These are phyloP conservation scores for Zea luxurians DNA, from an alignment of 176 grass and related monocot species.

Conservation along the genomic window DNA sequence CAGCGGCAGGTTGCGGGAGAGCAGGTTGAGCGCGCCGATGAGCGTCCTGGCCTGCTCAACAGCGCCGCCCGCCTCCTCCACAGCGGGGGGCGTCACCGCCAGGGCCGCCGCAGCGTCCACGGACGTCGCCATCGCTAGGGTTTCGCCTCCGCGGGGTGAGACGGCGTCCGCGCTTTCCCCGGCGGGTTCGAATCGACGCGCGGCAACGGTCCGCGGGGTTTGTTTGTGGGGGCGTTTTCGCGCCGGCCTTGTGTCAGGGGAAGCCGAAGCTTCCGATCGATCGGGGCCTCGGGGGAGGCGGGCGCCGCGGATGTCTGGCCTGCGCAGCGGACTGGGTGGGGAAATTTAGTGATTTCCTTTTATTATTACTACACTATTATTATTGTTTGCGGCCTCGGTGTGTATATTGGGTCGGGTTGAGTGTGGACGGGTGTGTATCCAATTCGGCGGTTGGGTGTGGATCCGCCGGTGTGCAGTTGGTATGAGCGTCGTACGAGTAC, in stretches of 20 bases:
- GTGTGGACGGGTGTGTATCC: too few relatives aligned
- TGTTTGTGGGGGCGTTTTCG: slow-evolving; percentile 32
- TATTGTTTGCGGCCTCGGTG: too few relatives aligned
- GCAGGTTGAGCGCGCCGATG: slow-evolving; percentile 87
- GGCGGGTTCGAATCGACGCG: slow-evolving; percentile 45
- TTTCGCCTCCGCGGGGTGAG: slow-evolving; percentile 9
- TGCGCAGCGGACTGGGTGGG: slow-evolving; percentile 5
- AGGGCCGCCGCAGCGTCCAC: slow-evolving; percentile 6
- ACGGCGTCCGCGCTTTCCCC: background rate
- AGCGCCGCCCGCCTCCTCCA: slow-evolving; percentile 39
- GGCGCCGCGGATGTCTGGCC: background rate
- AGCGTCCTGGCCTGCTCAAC: slow-evolving; percentile 78
- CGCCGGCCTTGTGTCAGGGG: slow-evolving; percentile 34
- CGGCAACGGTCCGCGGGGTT: slow-evolving; percentile 43
- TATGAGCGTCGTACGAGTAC: too few relatives aligned
- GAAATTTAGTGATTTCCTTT: slow-evolving; percentile 24
- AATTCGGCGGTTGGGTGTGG: too few relatives aligned
- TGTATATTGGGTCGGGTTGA: too few relatives aligned
- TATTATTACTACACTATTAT: too few relatives aligned
- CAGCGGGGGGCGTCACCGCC: background rate
- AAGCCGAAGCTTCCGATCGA: slow-evolving; percentile 51
- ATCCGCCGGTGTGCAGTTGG: too few relatives aligned
- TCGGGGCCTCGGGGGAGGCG: slow-evolving; percentile 11
- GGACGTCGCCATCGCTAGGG: slow-evolving; percentile 39
- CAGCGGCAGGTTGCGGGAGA: slow-evolving; percentile 95